Evolutionary conservation across 2,329 filamentous ascomycete genomes (phyloP).

Genomic region (Incumbomyces delicatus): DNA sequence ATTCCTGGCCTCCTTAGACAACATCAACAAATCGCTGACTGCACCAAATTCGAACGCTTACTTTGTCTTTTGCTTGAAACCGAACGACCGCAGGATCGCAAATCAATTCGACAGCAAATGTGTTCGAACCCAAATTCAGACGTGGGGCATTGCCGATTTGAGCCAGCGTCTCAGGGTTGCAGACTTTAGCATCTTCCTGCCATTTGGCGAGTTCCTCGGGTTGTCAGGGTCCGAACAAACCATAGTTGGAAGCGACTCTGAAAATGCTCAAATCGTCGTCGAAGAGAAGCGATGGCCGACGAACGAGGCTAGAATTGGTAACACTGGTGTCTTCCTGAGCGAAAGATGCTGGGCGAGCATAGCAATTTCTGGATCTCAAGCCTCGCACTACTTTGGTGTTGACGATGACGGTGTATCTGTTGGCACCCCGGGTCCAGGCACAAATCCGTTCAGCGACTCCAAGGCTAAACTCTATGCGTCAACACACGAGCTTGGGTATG

Average conservation of each 20-base stretch:
- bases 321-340: constrained; percentile 89
- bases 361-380: constrained; percentile 50
- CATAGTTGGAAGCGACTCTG: constrained; percentile 81
- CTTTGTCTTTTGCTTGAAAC: constrained; percentile 94
- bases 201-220: constrained; percentile 90
- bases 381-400: constrained; percentile 44
- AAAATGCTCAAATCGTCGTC: constrained; percentile 83
- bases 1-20: constrained; percentile 79
- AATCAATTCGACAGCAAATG: constrained; percentile 99
- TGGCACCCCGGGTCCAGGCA: constrained; percentile 39
- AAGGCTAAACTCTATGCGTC: constrained; percentile 46
- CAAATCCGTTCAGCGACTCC: constrained; percentile 38
- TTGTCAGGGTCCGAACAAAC: constrained; percentile 74
- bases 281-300: constrained; percentile 86
- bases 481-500: constrained; percentile 46
- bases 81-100: constrained; percentile 90
- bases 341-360: constrained; percentile 93
- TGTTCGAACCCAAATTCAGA: constrained; percentile 86
- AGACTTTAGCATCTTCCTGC: constrained; percentile 91
- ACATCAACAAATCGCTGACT: constrained; percentile 77
- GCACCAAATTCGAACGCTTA: constrained; percentile 82
- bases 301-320: constrained; percentile 83
- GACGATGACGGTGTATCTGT: constrained; percentile 53
- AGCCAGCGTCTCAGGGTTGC: constrained; percentile 85
- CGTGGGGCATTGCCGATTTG: constrained; percentile 92